These are phyloP conservation scores for Trichosporon inkin DNA, from an alignment of 1,284 basidiomycete species.

Conservation along the genomic window DNA sequence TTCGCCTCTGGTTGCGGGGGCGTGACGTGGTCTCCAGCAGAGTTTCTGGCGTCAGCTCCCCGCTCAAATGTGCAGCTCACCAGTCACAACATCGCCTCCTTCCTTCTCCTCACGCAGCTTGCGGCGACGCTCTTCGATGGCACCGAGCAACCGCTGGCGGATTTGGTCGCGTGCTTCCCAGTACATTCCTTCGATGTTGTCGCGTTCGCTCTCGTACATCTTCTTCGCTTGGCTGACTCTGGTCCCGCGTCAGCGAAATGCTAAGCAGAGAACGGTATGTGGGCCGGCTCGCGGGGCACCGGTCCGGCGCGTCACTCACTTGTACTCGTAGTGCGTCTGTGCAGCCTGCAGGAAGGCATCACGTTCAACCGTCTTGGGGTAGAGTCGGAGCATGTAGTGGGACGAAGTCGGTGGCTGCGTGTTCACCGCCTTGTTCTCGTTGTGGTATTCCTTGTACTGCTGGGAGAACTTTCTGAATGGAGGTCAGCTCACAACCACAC, in stretches of 20 bases:
- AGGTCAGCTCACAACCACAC: not conserved
- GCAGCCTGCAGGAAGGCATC: constrained; percentile 52
- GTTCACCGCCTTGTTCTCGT: constrained; percentile 46
- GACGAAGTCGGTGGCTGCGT: constrained; percentile 51
- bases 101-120: constrained; percentile 56
- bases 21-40: constrained; percentile 1
- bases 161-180: constrained; percentile 50
- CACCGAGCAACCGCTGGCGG: constrained; percentile 50
- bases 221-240: constrained; percentile 40
- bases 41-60: not conserved
- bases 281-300: not conserved
- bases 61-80: constrained; percentile 33
- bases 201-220: constrained; percentile 53
- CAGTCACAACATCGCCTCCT: constrained; percentile 52
- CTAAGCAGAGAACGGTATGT: not conserved
- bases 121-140: constrained; percentile 53
- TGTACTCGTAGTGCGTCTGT: constrained; percentile 52
- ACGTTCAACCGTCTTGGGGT: constrained; percentile 52
- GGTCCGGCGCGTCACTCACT: constrained; percentile 32
- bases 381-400: constrained; percentile 52
- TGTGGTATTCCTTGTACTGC: constrained; percentile 47
- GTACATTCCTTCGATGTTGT: constrained; percentile 53
- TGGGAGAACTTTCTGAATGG: constrained; percentile 46
- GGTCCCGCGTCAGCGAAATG: constrained; percentile 8
- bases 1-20: constrained; percentile 5